Evolutionary conservation across 169 alveolate species (phyloP), one percentile per base, ranked within the genome.

Genomic region (Plasmodium relictum): DNA sequence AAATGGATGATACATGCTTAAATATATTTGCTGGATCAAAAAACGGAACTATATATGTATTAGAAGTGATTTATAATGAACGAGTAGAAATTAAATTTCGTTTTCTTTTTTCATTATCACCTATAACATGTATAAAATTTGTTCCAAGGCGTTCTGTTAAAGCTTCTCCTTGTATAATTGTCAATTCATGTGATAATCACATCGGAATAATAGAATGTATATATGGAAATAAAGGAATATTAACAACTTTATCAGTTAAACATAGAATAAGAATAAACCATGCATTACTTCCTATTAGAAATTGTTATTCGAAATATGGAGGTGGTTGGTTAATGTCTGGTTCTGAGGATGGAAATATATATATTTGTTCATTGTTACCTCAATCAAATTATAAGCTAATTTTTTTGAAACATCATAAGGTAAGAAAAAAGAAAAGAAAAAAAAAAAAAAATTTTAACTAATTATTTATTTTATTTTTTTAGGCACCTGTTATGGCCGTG

Each of bases 401-500:
- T 18, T 42, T 83, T 24, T 42, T 83, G 20, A 83, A 83, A 37
- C 91, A 83, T 39, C 94, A 89, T 48, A 92, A 92, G 89, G 95
- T 92, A 31, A 61, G 91, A 16, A 26, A 39, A 45, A 66, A 71
- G 6, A 31, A 54, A 16, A 54, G 14, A 54, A 54, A 54, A 12
- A 54, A 18, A 54, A 18, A 54, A 54, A 54, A 6, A 12, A 16
- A 18, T 54, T 18, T 54, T 18, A 16, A 54, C 14, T 24, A 12
- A 54, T 10, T 24, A 18, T 24, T 18, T 54, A 16, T 54, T 18
- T 72, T 22, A 31, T 54, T 26, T 12, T 52, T 73, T 26, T 73
- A 71, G 95, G 96, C 96, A 6, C 97, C 97, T 1, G 97, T 95
- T 26, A 96, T 95, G 85, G 92, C 97, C 20, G 96, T 95, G 8